Conservation (phyloP, 148 eudicot genomes). For the Rhododendron vialii region DNA sequence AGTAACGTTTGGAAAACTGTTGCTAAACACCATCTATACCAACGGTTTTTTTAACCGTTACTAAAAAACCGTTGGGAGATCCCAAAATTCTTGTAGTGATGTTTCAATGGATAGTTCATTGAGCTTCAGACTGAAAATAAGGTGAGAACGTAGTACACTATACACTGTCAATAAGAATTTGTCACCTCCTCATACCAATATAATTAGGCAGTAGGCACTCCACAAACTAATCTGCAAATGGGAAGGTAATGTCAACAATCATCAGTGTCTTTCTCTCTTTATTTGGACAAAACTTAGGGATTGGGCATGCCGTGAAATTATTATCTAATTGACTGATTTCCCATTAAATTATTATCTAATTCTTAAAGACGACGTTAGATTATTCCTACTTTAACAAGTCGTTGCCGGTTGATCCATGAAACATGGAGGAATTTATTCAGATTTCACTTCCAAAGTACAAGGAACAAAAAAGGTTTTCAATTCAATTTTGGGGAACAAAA, state of each 20-base stretch:
- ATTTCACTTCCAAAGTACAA: background rate
- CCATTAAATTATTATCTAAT: background rate
- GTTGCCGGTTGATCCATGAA: conserved; percentile 41
- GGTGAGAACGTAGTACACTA: background rate
- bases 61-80: too few relatives aligned
- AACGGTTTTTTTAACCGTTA: too few relatives aligned
- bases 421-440: conserved; percentile 17
- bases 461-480: background rate
- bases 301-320: too few relatives aligned
- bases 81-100: too few relatives aligned
- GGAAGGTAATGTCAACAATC: too few relatives aligned
- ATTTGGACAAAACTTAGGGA: too few relatives aligned
- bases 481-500: background rate
- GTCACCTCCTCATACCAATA: background rate
- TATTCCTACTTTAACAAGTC: conserved; percentile 50
- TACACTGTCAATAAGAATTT: background rate
- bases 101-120: background rate
- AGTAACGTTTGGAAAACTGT: too few relatives aligned
- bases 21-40: too few relatives aligned
- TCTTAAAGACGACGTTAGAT: conserved; percentile 35
- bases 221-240: too few relatives aligned
- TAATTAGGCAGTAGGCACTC: background rate
- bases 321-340: too few relatives aligned
- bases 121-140: background rate
- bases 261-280: background rate